These are phyloP conservation scores for Phaeomoniella chlamydospora DNA, from an alignment of 2,329 filamentous ascomycete species.

Conservation along the genomic window DNA sequence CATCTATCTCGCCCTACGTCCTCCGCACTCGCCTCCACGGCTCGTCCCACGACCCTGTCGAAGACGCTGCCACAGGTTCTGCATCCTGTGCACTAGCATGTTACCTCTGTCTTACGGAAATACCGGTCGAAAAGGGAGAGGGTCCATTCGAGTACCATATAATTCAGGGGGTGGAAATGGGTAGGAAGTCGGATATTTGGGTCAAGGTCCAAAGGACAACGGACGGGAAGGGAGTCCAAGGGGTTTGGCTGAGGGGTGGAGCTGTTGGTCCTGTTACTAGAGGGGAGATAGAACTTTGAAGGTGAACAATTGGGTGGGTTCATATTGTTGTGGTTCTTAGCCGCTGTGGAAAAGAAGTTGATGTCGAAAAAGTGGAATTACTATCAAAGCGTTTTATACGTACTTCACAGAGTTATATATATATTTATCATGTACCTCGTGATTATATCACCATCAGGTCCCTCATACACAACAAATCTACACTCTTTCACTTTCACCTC, in stretches of 20 bases:
- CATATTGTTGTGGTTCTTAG: too few relatives aligned
- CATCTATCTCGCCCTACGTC: not conserved
- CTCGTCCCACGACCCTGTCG: slow-evolving; percentile 16
- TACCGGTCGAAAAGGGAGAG: slow-evolving; percentile 12
- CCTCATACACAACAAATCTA: too few relatives aligned
- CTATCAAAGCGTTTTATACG: too few relatives aligned
- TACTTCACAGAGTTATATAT: too few relatives aligned
- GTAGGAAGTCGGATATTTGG: slow-evolving; percentile 29
- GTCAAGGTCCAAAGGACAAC: slow-evolving; percentile 13
- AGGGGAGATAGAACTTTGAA: too few relatives aligned
- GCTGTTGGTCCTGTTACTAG: too few relatives aligned
- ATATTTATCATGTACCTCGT: too few relatives aligned
- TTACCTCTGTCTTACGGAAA: slow-evolving; percentile 35
- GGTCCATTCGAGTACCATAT: slow-evolving; percentile 32
- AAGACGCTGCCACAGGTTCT: slow-evolving; percentile 51
- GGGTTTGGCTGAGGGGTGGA: slow-evolving; percentile 18
- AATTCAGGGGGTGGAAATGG: slow-evolving; percentile 56
- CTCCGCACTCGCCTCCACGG: slow-evolving; percentile 8
- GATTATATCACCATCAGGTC: too few relatives aligned
- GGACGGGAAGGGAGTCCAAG: slow-evolving; percentile 14
- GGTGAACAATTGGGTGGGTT: too few relatives aligned
- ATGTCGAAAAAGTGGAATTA: too few relatives aligned
- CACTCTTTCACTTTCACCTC: too few relatives aligned
- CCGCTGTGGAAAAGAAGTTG: too few relatives aligned
- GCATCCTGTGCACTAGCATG: slow-evolving; percentile 43